Base-by-base conservation (phyloP, 2,329 filamentous ascomycete species). In the Fusarium sp. region DNA sequence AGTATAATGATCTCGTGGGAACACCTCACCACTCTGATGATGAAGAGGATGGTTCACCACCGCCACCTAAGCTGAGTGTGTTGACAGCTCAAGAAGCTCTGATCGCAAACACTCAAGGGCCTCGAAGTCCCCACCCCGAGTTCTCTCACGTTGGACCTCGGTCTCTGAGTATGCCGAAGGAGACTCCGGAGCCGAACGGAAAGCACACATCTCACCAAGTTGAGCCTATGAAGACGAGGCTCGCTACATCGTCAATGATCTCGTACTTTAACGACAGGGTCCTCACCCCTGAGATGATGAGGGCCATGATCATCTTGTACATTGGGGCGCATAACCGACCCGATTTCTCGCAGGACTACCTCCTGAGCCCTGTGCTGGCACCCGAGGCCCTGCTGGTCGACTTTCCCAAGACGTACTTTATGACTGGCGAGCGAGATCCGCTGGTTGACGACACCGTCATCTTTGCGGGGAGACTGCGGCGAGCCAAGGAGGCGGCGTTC, bases 211-310 rank as follows among this genome's bases (percentile, higher is more conserved):
- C 89, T 7, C 87, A 90, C 70, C 89, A 87, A 56, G 84, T 88
- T 1, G 84, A 89, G 69, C 88, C 89, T 2, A 85, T 98, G 70
- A 91, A 90, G 76, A 98, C 97, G 1, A 91, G 95, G n/a, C 89
- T 99, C 11, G 95, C 96, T 17, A 97, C 96, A 81, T 95, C 95
- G 0, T 96, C 93, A n/a, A 97, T 98, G 91, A 97, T 99, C 38
- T 98, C 96, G 0, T 98, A 98, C 84, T 97, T 98, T 82, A 97
- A 97, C 81, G 97, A 99, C 82, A 93, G 97, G 32, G 94, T 99
- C 32, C 88, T 99, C 15, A 96, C 95, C 0, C 96, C 97, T 0
- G 97, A 99, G 83, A 98, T 98, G 95, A 98, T 98, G 93, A 93
- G 97, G 35, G 95, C 95, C 72, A 98, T 99, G 95, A 98, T 99